Evolutionary conservation across 805 yeast genomes (phyloP).

Genomic region (Nakazawaea siamensis): DNA sequence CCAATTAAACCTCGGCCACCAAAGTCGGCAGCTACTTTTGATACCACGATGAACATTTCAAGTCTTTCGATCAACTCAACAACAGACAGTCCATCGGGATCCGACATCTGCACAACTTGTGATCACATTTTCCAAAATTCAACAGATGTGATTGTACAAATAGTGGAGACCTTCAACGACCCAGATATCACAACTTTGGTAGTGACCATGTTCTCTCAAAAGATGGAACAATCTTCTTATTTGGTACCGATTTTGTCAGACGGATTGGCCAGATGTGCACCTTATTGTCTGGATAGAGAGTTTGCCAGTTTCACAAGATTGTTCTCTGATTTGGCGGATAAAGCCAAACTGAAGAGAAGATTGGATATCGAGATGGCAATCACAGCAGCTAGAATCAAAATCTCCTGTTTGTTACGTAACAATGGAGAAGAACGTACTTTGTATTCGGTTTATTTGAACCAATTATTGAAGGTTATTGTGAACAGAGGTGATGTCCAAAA

Average conservation of each 20-base stretch:
- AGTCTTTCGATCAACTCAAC: constrained; percentile 4
- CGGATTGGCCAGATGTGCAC: constrained; percentile 58
- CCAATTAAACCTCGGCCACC: constrained; percentile 21
- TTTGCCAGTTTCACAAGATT: constrained; percentile 54
- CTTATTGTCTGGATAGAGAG: constrained; percentile 55
- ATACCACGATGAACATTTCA: constrained; percentile 14
- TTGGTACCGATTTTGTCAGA: constrained; percentile 48
- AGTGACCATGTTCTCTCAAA: constrained; percentile 76
- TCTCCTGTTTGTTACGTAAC: constrained; percentile 30
- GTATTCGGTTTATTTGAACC: constrained; percentile 51
- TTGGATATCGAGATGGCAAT: constrained; percentile 27
- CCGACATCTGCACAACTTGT: constrained; percentile 10
- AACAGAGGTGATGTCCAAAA: constrained; percentile 73
- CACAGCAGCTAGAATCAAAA: constrained; percentile 38
- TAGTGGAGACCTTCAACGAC: constrained; percentile 60
- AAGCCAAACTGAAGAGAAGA: constrained; percentile 32
- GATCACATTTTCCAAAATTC: constrained; percentile 49
- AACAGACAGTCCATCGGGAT: not conserved
- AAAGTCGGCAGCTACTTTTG: constrained; percentile 10
- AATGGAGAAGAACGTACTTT: constrained; percentile 26
- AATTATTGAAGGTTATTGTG: constrained; percentile 58
- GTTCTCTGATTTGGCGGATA: constrained; percentile 40
- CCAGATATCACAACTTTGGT: constrained; percentile 70
- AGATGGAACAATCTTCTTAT: constrained; percentile 43
- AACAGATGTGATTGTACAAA: constrained; percentile 55